Conservation (phyloP, 108 stramenopile genomes). For the Nitzschia sp. region DNA sequence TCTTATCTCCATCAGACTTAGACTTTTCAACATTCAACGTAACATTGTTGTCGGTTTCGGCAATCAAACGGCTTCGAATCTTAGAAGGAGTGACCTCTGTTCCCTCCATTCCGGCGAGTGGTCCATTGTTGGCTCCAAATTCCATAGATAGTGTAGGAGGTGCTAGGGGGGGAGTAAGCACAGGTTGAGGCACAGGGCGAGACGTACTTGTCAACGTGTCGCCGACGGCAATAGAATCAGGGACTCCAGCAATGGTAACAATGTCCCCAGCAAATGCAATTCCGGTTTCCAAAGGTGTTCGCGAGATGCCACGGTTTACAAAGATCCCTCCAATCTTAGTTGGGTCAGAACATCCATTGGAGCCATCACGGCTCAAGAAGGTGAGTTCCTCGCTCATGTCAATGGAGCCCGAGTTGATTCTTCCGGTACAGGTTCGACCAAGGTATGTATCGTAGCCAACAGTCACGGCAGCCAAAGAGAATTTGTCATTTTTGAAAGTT, state of each 20-base stretch:
- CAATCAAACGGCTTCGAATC: slow-evolving; percentile 83
- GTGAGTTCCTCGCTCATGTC: slow-evolving; percentile 48
- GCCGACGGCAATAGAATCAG: slow-evolving; percentile 78
- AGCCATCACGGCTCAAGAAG: slow-evolving; percentile 41
- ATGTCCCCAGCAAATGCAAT: slow-evolving; percentile 92
- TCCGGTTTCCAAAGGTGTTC: slow-evolving; percentile 68
- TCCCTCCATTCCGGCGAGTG: slow-evolving; percentile 93
- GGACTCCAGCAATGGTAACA: slow-evolving; percentile 91
- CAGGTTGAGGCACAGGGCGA: slow-evolving; percentile 50
- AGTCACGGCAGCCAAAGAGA: slow-evolving; percentile 83
- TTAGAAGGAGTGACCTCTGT: slow-evolving; percentile 82
- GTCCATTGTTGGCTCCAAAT: slow-evolving; percentile 96
- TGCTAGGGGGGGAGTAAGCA: slow-evolving; percentile 86
- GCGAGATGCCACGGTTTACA: slow-evolving; percentile 71
- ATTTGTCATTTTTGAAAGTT: slow-evolving; percentile 51
- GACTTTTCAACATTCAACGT: slow-evolving; percentile 73
- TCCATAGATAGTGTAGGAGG: slow-evolving; percentile 95
- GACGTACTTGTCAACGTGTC: slow-evolving; percentile 85
- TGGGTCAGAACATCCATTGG: slow-evolving; percentile 12
- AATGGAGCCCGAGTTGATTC: slow-evolving; percentile 70
- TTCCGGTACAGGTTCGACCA: slow-evolving; percentile 81
- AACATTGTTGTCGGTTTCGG: slow-evolving; percentile 95
- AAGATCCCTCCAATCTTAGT: slow-evolving; percentile 63
- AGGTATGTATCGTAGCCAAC: slow-evolving; percentile 86
- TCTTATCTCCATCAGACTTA: slow-evolving; percentile 67